Percentiles rank a stretch among this genome's conserved stretches.
Conservation (phyloP, 1,284 basidiomycete species). For the Marasmius fiardii region DNA sequence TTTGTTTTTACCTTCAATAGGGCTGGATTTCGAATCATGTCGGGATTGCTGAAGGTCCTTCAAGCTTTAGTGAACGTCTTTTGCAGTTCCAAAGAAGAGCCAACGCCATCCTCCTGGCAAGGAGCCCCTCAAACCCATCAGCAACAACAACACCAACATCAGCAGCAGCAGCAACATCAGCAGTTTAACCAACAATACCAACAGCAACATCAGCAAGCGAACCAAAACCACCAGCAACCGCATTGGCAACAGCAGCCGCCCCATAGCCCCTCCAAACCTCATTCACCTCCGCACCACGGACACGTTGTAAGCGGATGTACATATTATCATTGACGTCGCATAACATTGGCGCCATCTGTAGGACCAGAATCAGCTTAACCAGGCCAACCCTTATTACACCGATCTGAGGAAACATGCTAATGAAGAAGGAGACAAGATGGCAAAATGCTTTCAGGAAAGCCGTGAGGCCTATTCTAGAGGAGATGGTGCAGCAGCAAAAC, state of each 20-base stretch:
- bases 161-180: conserved; percentile 6
- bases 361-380: conserved; percentile 65
- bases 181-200: conserved; percentile 5
- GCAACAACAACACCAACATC: conserved; percentile 4
- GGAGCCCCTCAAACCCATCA: conserved; percentile 7
- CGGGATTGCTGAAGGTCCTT: conserved; percentile 8
- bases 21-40: conserved; percentile 1
- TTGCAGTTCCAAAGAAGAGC: conserved; percentile 7
- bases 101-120: conserved; percentile 2
- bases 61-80: conserved; percentile 7
- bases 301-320: background rate
- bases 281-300: conserved; percentile 1
- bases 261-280: conserved; percentile 4
- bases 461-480: conserved; percentile 67
- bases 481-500: conserved; percentile 81
- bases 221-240: conserved; percentile 6
- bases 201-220: conserved; percentile 6
- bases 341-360: conserved; percentile 22
- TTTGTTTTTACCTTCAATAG: too few relatives aligned
- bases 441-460: conserved; percentile 59
- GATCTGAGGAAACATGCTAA: conserved; percentile 71
- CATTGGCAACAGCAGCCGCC: conserved; percentile 4
- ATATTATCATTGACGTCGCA: background rate
- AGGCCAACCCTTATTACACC: conserved; percentile 67
- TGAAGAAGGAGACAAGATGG: conserved; percentile 74